Percentiles rank a stretch among this genome's conserved stretches.
Evolutionary conservation across 2,329 filamentous ascomycete genomes (phyloP).

Genomic region (Xylaria sp.): DNA sequence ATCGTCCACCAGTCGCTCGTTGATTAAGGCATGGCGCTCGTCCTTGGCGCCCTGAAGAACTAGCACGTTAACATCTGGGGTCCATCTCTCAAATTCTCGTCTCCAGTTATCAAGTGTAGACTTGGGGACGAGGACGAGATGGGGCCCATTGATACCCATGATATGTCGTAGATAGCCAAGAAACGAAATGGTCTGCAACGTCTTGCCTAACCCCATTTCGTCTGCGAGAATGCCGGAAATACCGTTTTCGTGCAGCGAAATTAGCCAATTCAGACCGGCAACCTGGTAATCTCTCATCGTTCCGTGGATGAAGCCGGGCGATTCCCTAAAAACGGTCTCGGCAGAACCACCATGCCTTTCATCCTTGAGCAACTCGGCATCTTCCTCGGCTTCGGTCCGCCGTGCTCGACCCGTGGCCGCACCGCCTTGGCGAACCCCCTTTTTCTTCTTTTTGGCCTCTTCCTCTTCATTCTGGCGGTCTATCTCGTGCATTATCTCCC

Average conservation of each 20-base stretch:
- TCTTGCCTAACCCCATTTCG: slow-evolving; percentile 99
- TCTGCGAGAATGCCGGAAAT: slow-evolving; percentile 98
- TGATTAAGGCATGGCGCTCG: slow-evolving; percentile 85
- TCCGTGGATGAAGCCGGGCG: slow-evolving; percentile 85
- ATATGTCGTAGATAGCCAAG: slow-evolving; percentile 92
- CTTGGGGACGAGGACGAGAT: slow-evolving; percentile 91
- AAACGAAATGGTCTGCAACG: slow-evolving; percentile 95
- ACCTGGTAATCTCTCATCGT: slow-evolving; percentile 97
- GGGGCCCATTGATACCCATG: slow-evolving; percentile 86
- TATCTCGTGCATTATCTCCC: slow-evolving; percentile 92
- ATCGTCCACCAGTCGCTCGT: slow-evolving; percentile 87
- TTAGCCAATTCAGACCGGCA: slow-evolving; percentile 94
- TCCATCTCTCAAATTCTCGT: slow-evolving; percentile 92
- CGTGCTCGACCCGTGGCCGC: slow-evolving; percentile 78
- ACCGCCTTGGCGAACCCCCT: slow-evolving; percentile 79
- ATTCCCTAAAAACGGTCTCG: slow-evolving; percentile 92
- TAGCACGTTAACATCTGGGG: slow-evolving; percentile 91
- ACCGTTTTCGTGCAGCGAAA: slow-evolving; percentile 97
- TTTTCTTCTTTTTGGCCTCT: slow-evolving; percentile 72
- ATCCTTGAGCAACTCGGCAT: slow-evolving; percentile 85
- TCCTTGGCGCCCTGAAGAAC: slow-evolving; percentile 96
- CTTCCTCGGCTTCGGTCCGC: slow-evolving; percentile 96
- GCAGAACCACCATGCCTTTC: slow-evolving; percentile 87
- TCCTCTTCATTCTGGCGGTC: slow-evolving; percentile 88
- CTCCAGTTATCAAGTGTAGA: slow-evolving; percentile 99